Evolutionary conservation across 768 basidiomycete genomes (phyloP), one percentile per base, ranked within the genome.

Genomic region (Tylopilus balloui): DNA sequence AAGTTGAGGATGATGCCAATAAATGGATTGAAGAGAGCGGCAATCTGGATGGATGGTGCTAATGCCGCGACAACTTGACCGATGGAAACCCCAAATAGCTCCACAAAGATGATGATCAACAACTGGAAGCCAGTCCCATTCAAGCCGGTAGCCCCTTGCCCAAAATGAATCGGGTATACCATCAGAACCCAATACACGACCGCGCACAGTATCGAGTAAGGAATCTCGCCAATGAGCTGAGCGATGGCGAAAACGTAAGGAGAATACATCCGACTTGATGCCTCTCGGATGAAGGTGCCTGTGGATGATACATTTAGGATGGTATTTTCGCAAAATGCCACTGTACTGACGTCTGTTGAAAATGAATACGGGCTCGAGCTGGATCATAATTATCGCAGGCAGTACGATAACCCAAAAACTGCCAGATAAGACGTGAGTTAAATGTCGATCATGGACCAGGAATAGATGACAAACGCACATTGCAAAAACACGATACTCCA

Each of bases 221-320:
- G 92, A 47, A 88, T 76, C 66, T 95, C 91, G 36, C 89, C 84
- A 13, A 88, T 62, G 21, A 93, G 73, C 61, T 93, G 92, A 3
- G 84, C 81, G 28, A 89, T 76, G 25, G 90, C 86, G 62, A 94
- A 94, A 19, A 91, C 88, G 49, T 83, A 83, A 0, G 88, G 84
- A 0, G 84, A 87, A 68, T 93, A 93, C 60, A 93, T 92, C 51
- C 86, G 80, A 69, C 86, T 88, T 2, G 84, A 87, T 0, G 87
- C 77, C 69, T 92, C 90, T 53, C 65, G 59, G 20, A 73, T 69
- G 55, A 74, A 75, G 32, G 67, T 68, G 17, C 64, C 72, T 73
- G 36, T 28, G 10, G 27, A 47, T 13, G n/a, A 31, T 3, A 6
- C 6, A 12, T 29, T 56, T 13, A 55, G 39, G 6, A 32, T 14